Evolutionary conservation across 257 asterid species (phyloP), one percentile per base, ranked within the genome.

Genomic region (Penstemon barbatus): DNA sequence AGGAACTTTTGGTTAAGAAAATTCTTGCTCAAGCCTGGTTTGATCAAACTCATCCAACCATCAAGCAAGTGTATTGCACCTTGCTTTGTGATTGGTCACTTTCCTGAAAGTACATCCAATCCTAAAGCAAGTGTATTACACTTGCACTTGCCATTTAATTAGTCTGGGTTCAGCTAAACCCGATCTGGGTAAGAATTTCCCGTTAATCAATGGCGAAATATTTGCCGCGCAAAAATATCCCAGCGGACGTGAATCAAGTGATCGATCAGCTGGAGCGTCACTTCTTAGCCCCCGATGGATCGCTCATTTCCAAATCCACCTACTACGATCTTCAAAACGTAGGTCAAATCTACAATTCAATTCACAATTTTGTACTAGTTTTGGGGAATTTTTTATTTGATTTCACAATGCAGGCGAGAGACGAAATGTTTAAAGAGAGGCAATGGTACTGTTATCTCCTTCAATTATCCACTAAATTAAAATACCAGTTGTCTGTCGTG

Each of bases 201-300:
- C n/a, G n/a, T n/a, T n/a, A 5, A 38, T 63, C 55, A 19, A 50
- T 84, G 90, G 84, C 90, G 76, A 84, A 58, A 67, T 82, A n/a
- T 82, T 75, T 42, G 87, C 84, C 5, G 75, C 85, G 4, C 96
- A 85, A 41, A 41, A 85, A 85, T 83, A 81, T 93, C 5, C 86
- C 92, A 72, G 83, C 92, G 33, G 97, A 90, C 66, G 92, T 86
- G 64, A 80, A 55, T 57, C 91, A 83, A 75, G 69, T 90, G 76
- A 82, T 88, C 69, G 99, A 93, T 72, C 99, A 90, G 83, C 83
- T 93, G 62, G 99, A 93, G 76, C 92, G 96, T 65, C 97, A 90
- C 71, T 93, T 92, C 75, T 84, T 93, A 78, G 92, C 99, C 37
- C 95, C 97, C 19, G 99, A 90, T 71, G 97, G 95, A 68, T 93